Percentiles rank a stretch among this genome's conserved stretches.
These are phyloP conservation scores for Dryas drummondii DNA, from an alignment of 306 rosid species.

Conservation along the genomic window DNA sequence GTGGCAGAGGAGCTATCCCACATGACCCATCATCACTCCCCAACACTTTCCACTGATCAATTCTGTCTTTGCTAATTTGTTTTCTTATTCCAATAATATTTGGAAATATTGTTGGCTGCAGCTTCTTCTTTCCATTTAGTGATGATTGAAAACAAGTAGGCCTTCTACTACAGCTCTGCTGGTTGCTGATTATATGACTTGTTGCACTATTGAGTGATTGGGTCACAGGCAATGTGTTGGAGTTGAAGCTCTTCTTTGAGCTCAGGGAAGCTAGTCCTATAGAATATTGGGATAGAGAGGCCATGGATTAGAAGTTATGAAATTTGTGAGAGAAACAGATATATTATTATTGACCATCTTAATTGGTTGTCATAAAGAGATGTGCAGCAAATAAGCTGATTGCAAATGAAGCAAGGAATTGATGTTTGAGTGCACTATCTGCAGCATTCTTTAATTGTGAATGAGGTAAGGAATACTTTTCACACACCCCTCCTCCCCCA, in stretches of 20 bases:
- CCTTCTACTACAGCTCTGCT: too few relatives aligned
- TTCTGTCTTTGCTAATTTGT: background rate
- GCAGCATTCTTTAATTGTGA: background rate
- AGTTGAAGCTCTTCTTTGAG: slow-evolving; percentile 18
- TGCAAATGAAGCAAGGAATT: slow-evolving; percentile 20
- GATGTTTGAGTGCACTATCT: background rate
- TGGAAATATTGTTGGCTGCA: background rate
- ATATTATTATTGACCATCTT: background rate
- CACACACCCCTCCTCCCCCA: background rate
- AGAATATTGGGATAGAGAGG: slow-evolving; percentile 30
- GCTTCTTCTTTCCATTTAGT: background rate
- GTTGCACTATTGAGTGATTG: slow-evolving; percentile 14
- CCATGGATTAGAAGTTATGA: slow-evolving; percentile 23
- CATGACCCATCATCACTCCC: slow-evolving; percentile 38
- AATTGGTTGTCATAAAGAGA: slow-evolving; percentile 9
- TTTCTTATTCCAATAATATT: background rate
- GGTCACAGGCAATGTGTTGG: slow-evolving; percentile 20
- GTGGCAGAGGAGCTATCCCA: slow-evolving; percentile 24
- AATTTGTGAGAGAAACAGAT: background rate
- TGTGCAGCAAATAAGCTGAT: background rate
- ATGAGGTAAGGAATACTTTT: slow-evolving; percentile 15
- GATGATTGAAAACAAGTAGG: slow-evolving; percentile 4
- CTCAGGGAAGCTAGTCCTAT: slow-evolving; percentile 10
- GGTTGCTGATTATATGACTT: background rate
- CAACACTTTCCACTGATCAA: slow-evolving; percentile 38